phyloP scores from a whole-genome alignment of 2,329 filamentous ascomycete species.

The Hymenoscyphus infarciens region DNA sequence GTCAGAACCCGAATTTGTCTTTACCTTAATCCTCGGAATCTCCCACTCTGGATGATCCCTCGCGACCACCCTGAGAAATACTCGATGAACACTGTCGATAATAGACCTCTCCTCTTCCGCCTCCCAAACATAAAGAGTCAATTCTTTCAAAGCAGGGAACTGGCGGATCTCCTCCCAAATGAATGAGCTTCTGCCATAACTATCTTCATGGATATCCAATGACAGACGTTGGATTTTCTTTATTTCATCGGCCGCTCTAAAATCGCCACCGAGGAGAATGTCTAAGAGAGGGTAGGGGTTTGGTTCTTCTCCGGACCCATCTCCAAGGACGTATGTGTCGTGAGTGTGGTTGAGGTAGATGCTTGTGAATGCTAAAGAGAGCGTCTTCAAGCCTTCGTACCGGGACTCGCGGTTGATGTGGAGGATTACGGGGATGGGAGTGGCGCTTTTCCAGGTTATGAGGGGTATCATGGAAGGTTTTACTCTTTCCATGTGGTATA shows the following conservation, averaged over 20 bases:
- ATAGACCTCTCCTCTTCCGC: background rate
- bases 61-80: background rate
- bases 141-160: constrained; percentile 18
- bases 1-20: background rate
- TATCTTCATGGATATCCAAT: constrained; percentile 17
- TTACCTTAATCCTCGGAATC: background rate
- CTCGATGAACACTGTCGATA: background rate
- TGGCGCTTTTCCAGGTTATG: constrained; percentile 13
- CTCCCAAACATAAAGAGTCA: constrained; percentile 21
- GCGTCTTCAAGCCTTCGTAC: constrained; percentile 17
- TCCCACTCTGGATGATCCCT: background rate
- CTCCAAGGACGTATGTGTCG: constrained; percentile 21
- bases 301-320: background rate
- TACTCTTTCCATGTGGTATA: background rate
- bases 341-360: constrained; percentile 26
- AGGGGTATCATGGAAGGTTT: background rate
- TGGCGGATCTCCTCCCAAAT: constrained; percentile 23
- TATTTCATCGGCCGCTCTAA: constrained; percentile 15
- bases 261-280: constrained; percentile 21
- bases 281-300: constrained; percentile 16
- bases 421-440: constrained; percentile 19
- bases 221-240: constrained; percentile 23
- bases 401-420: constrained; percentile 25
- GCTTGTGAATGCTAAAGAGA: constrained; percentile 18
- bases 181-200: constrained; percentile 20